phyloP scores from a whole-genome alignment of 2,329 filamentous ascomycete genomes.

The Kalaharituber pfeilii region DNA sequence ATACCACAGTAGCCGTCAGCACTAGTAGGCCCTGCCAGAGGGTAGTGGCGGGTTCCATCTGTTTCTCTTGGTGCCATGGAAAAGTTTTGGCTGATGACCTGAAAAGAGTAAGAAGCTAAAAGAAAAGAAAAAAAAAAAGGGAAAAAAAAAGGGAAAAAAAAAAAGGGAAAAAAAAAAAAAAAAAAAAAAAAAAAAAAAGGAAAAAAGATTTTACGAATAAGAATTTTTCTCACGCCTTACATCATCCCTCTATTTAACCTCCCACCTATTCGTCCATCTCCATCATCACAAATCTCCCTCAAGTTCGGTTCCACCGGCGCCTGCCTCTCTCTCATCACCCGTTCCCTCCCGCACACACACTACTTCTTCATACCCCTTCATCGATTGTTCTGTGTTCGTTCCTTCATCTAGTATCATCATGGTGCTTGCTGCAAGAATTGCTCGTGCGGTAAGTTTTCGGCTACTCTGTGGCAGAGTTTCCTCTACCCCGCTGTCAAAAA shows the following conservation, averaged over 20 bases:
- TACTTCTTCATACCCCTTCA: not conserved
- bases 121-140: no score
- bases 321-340: constrained; percentile 25
- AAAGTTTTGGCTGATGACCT: not conserved
- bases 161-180: no score
- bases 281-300: constrained; percentile 16
- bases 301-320: constrained; percentile 12
- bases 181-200: no score
- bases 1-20: no score
- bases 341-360: constrained; percentile 4
- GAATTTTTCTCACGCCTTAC: constrained; percentile 16
- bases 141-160: no score
- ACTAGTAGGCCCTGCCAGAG: no score
- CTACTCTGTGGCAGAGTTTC: constrained; percentile 5
- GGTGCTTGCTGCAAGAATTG: constrained; percentile 56
- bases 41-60: not conserved
- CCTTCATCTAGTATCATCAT: constrained; percentile 26
- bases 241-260: constrained; percentile 10
- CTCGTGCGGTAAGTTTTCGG: constrained; percentile 50
- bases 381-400: not conserved
- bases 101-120: constrained; percentile 2
- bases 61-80: not conserved
- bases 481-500: constrained; percentile 15
- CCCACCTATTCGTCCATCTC: constrained; percentile 24
- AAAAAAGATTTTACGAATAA: no score